Conservation (phyloP, 2,329 filamentous ascomycete species). For the Aspergillus spinulosporus region DNA sequence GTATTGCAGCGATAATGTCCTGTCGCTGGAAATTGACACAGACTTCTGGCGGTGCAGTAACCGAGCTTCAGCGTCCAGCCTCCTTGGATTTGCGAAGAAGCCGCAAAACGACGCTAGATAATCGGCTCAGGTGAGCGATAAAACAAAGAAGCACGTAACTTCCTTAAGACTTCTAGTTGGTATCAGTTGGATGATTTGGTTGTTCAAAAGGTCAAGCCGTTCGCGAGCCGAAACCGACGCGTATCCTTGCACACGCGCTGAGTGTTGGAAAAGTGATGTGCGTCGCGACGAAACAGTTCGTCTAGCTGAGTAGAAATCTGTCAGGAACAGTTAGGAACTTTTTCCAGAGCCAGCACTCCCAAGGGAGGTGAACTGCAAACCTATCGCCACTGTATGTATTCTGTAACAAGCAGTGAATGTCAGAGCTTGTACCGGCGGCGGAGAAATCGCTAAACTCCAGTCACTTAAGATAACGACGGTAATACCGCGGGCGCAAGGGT, state of each 20-base stretch:
- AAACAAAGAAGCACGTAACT: background rate
- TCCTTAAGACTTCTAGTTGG: background rate
- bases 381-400: conserved; percentile 12
- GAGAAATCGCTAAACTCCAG: conserved; percentile 10
- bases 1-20: background rate
- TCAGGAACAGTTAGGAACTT: conserved; percentile 5
- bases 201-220: background rate
- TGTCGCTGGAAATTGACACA: conserved; percentile 12
- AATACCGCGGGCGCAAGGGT: background rate
- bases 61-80: background rate
- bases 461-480: conserved; percentile 4
- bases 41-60: conserved; percentile 9
- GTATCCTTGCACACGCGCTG: conserved; percentile 1
- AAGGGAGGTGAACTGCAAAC: conserved; percentile 12
- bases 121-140: background rate
- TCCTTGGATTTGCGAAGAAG: conserved; percentile 14
- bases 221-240: background rate
- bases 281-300: conserved; percentile 2
- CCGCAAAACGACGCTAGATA: conserved; percentile 5
- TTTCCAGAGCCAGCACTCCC: background rate
- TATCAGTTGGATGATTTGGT: background rate
- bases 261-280: background rate
- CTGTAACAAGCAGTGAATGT: background rate
- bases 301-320: background rate
- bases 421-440: background rate